Conservation (phyloP, 345 rosid species). For the Acer yangbiense region DNA sequence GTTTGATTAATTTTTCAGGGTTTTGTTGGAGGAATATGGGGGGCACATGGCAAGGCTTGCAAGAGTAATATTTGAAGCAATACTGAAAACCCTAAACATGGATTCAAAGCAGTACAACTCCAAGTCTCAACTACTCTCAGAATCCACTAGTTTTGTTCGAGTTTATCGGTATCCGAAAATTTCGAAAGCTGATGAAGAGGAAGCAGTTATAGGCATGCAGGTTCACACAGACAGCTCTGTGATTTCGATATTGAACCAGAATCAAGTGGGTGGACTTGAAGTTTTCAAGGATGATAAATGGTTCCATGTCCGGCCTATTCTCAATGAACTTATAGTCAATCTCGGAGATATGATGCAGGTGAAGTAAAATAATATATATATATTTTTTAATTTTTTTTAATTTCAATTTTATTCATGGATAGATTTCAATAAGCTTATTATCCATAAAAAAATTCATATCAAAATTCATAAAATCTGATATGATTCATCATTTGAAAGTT, state of each 20-base stretch:
- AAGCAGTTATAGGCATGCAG: conserved; percentile 46
- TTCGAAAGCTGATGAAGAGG: conserved; percentile 16
- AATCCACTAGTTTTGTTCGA: conserved; percentile 55
- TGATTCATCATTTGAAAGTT: no score
- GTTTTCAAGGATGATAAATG: conserved; percentile 58
- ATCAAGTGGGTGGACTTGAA: conserved; percentile 69
- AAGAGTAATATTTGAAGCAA: conserved; percentile 45
- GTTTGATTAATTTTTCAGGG: conserved; percentile 26
- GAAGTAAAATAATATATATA: background rate
- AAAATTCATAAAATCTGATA: no score
- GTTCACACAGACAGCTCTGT: conserved; percentile 85
- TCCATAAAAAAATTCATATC: no score
- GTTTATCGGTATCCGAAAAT: conserved; percentile 62
- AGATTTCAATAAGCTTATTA: no score
- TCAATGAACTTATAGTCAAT: conserved; percentile 55
- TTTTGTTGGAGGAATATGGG: conserved; percentile 68
- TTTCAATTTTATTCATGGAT: no score
- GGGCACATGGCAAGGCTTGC: conserved; percentile 55
- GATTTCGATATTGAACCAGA: conserved; percentile 61
- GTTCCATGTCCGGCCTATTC: conserved; percentile 51
- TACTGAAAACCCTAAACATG: conserved; percentile 46
- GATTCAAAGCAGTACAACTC: conserved; percentile 26
- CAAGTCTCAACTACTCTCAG: conserved; percentile 36
- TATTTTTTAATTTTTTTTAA: no score
- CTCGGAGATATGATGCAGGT: conserved; percentile 96